Evolutionary conservation across 2,329 filamentous ascomycete species (phyloP).

Genomic region (Dichotomopilus funicola): DNA sequence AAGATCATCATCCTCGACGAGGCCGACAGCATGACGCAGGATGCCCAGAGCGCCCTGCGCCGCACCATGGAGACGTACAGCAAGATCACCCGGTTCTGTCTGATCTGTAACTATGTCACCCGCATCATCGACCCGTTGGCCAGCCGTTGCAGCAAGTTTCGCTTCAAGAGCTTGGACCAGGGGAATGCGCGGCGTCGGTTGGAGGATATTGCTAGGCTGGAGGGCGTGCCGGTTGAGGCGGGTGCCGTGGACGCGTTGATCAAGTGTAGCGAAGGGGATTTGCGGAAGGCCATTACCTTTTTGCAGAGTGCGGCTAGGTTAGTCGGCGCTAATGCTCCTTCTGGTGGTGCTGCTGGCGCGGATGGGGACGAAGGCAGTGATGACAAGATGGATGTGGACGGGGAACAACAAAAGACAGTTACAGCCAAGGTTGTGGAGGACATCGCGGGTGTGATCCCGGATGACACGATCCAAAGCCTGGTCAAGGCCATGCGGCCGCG

Average conservation of each 20-base stretch:
- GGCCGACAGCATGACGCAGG: constrained; percentile 98
- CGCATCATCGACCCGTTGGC: constrained; percentile 95
- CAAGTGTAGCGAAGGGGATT: constrained; percentile 82
- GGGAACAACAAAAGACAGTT: constrained; percentile 43
- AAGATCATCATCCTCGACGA: constrained; percentile 99
- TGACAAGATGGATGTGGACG: constrained; percentile 56
- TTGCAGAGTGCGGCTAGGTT: constrained; percentile 89
- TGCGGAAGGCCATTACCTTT: constrained; percentile 94
- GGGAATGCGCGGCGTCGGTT: constrained; percentile 73
- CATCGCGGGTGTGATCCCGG: constrained; percentile 90
- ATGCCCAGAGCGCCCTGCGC: constrained; percentile 86
- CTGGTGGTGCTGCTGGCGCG: constrained; percentile 41
- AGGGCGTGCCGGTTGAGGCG: constrained; percentile 68
- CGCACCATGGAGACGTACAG: constrained; percentile 98
- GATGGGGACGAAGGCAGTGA: constrained; percentile 41
- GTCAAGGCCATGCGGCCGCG: constrained; percentile 70
- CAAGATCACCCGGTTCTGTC: constrained; percentile 92
- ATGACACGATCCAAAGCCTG: constrained; percentile 62
- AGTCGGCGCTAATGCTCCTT: constrained; percentile 62
- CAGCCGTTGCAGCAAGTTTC: constrained; percentile 89
- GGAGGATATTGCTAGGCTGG: constrained; percentile 72
- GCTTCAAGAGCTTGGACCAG: constrained; percentile 93
- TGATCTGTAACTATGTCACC: constrained; percentile 98
- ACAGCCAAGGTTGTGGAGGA: constrained; percentile 81
- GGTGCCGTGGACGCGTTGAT: constrained; percentile 82